phyloP scores from a whole-genome alignment of 148 eudicot genomes.

The Heliamphora exappendiculata region DNA sequence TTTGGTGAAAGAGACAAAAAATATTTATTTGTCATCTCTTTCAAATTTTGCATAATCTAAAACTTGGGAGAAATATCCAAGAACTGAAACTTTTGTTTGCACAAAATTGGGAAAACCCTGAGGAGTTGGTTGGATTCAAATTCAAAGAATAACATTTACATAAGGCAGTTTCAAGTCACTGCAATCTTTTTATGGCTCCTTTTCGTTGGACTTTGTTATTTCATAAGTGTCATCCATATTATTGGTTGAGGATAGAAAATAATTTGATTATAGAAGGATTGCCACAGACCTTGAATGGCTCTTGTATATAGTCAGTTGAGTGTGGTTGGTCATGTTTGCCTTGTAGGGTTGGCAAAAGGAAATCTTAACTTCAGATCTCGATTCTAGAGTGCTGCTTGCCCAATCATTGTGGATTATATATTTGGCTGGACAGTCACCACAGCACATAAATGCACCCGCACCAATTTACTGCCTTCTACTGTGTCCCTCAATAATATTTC shows the following conservation, averaged over 20 bases:
- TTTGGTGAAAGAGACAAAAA: background rate
- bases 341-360: background rate
- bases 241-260: background rate
- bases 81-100: background rate
- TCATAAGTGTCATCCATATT: background rate
- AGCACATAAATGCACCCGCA: background rate
- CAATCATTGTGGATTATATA: background rate
- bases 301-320: background rate
- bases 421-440: background rate
- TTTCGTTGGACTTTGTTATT: background rate
- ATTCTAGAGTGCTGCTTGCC: slow-evolving; percentile 4
- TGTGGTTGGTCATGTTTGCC: background rate
- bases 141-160: background rate
- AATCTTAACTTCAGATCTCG: background rate
- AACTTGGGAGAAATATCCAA: background rate
- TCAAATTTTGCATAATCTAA: background rate
- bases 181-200: background rate
- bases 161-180: background rate
- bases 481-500: background rate
- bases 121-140: background rate
- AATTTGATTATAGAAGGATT: background rate
- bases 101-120: background rate
- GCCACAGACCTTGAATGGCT: background rate
- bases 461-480: background rate
- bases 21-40: background rate